phyloP scores from a whole-genome alignment of 148 eudicot genomes.

The Camellia granthamiana region DNA sequence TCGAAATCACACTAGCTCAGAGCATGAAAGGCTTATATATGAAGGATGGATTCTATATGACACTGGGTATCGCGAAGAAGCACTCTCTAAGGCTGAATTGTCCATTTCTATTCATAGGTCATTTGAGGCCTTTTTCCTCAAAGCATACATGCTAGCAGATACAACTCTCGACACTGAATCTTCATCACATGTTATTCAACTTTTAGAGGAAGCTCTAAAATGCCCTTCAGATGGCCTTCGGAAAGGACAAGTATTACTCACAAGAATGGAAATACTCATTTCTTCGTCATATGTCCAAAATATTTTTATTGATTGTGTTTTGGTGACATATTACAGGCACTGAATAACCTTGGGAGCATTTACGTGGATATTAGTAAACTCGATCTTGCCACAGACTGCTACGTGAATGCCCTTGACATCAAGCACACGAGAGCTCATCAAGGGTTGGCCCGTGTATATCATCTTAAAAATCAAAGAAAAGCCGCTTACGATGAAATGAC shows the following conservation, averaged over 20 bases:
- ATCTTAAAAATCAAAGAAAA: conserved; percentile 33
- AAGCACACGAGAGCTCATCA: conserved; percentile 60
- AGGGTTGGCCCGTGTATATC: conserved; percentile 52
- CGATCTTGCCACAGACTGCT: conserved; percentile 44
- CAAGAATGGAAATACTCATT: neutral
- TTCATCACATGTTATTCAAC: conserved; percentile 34
- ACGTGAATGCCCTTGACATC: conserved; percentile 43
- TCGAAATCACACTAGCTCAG: conserved; percentile 31
- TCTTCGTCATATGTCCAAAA: neutral
- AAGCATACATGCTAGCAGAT: conserved; percentile 44
- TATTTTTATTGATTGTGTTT: conserved; percentile 1
- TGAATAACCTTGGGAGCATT: conserved; percentile 48
- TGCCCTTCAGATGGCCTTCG: conserved; percentile 55
- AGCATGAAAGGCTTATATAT: conserved; percentile 42
- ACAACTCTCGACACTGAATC: conserved; percentile 29
- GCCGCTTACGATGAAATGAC: conserved; percentile 55
- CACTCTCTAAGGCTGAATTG: conserved; percentile 42
- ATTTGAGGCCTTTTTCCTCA: conserved; percentile 48
- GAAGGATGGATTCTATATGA: conserved; percentile 54
- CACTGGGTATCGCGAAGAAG: conserved; percentile 47
- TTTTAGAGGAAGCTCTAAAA: conserved; percentile 41
- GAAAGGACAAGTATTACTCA: conserved; percentile 41
- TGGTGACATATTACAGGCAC: conserved; percentile 31
- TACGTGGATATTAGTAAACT: conserved; percentile 41
- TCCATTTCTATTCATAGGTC: conserved; percentile 43